Evolutionary conservation across 2,329 filamentous ascomycete species (phyloP).

Genomic region (Pezicula neosporulosa): DNA sequence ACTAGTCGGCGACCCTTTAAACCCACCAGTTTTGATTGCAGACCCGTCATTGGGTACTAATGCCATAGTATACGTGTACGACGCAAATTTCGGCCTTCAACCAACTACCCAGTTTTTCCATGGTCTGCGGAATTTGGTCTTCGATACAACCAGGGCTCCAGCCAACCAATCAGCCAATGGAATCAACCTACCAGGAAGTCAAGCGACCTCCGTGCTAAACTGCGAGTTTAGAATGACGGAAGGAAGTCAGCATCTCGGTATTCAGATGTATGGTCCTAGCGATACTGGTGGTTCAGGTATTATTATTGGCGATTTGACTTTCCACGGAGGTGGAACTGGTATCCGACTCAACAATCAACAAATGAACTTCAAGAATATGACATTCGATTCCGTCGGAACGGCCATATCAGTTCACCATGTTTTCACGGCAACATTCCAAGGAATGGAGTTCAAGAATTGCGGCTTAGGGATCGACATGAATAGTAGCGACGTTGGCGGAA

Average conservation of each 20-base stretch:
- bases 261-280: slow-evolving; percentile 1
- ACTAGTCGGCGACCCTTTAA: not conserved
- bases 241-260: not conserved
- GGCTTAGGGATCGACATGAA: slow-evolving; percentile 19
- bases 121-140: not conserved
- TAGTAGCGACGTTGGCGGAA: not conserved
- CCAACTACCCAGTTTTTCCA: slow-evolving; percentile 1
- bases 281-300: not conserved
- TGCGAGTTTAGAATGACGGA: not conserved
- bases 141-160: not conserved
- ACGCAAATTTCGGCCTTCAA: not conserved
- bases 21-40: not conserved
- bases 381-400: not conserved
- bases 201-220: not conserved
- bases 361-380: not conserved
- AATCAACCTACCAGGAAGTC: slow-evolving; percentile 1
- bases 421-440: slow-evolving; percentile 1
- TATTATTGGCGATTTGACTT: not conserved
- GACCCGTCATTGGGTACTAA: not conserved
- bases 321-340: not conserved
- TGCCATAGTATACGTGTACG: slow-evolving; percentile 1
- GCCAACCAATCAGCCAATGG: not conserved
- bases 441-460: slow-evolving; percentile 21
- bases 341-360: slow-evolving; percentile 1
- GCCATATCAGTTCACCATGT: not conserved